These are phyloP conservation scores for Xylaria sp. DNA, from an alignment of 2,329 filamentous ascomycete species.

Conservation along the genomic window DNA sequence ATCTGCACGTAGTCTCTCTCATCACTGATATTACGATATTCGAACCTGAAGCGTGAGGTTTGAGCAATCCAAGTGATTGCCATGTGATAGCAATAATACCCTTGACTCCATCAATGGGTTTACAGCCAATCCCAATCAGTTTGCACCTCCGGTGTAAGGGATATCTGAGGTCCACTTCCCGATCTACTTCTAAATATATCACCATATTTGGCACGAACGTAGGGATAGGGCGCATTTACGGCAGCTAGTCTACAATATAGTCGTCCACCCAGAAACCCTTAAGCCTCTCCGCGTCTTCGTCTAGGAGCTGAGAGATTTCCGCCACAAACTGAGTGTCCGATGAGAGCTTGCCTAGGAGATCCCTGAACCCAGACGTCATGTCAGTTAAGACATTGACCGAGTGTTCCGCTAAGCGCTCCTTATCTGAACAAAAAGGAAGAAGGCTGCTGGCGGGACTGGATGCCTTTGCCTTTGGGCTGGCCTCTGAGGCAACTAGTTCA, in stretches of 20 bases:
- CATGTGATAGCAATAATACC: neutral
- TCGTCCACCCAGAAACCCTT: conserved; percentile 49
- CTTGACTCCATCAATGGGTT: neutral
- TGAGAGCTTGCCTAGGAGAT: conserved; percentile 46
- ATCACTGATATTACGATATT: neutral
- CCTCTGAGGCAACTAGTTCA: conserved; percentile 42
- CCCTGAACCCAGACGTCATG: conserved; percentile 47
- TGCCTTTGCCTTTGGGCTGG: conserved; percentile 26
- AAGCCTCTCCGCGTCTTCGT: conserved; percentile 44
- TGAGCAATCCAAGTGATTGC: neutral
- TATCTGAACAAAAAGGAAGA: conserved; percentile 51
- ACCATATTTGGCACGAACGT: neutral
- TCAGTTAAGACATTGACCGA: conserved; percentile 51
- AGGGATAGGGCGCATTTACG: neutral
- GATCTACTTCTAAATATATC: conserved; percentile 1
- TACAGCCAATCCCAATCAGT: conserved; percentile 1
- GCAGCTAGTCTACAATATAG: conserved; percentile 43
- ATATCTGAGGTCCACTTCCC: too few relatives aligned
- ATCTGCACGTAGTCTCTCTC: conserved; percentile 3
- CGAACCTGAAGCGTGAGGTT: neutral
- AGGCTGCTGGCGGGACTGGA: conserved; percentile 44
- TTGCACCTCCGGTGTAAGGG: neutral
- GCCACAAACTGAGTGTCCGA: conserved; percentile 40
- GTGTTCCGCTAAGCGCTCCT: conserved; percentile 45
- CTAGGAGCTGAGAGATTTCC: conserved; percentile 45